Percentiles rank a stretch among this genome's conserved stretches.
Conservation (phyloP, 768 basidiomycete genomes). For the Lentinula aciculospora region DNA sequence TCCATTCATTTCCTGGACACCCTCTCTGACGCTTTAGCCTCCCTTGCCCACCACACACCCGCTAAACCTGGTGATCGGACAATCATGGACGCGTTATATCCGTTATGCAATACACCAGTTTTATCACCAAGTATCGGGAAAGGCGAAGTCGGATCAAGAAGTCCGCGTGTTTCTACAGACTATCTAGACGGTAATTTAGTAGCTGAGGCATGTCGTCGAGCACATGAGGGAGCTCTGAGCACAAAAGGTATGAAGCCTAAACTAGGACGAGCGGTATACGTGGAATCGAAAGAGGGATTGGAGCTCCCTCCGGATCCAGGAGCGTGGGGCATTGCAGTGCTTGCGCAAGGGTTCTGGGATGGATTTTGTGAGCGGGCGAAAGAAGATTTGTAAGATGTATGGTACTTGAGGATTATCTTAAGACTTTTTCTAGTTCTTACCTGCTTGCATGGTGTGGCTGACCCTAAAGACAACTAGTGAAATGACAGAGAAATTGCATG, state of each 20-base stretch:
- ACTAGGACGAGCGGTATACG: constrained; percentile 47
- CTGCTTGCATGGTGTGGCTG: no score
- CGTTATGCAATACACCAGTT: constrained; percentile 32
- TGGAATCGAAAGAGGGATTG: not conserved
- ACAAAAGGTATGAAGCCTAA: constrained; percentile 42
- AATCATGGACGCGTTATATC: constrained; percentile 45
- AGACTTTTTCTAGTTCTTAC: no score
- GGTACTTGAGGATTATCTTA: no score
- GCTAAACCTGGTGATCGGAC: constrained; percentile 53
- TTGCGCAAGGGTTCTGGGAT: constrained; percentile 32
- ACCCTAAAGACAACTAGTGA: no score
- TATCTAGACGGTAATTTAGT: constrained; percentile 17
- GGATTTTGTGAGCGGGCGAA: constrained; percentile 11
- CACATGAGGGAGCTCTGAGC: constrained; percentile 37
- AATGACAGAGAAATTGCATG: no score
- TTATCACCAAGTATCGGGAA: not conserved
- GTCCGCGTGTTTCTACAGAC: not conserved
- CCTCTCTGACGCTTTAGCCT: constrained; percentile 20
- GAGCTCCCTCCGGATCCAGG: constrained; percentile 47
- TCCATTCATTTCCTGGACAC: constrained; percentile 4
- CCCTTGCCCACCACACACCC: constrained; percentile 37
- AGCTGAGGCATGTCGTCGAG: constrained; percentile 27
- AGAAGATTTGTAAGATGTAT: not conserved
- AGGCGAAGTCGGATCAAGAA: not conserved
- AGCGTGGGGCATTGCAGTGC: constrained; percentile 43